Base-by-base conservation (phyloP, 1,139 yeast species). In the Debaryomyces nepalensis region DNA sequence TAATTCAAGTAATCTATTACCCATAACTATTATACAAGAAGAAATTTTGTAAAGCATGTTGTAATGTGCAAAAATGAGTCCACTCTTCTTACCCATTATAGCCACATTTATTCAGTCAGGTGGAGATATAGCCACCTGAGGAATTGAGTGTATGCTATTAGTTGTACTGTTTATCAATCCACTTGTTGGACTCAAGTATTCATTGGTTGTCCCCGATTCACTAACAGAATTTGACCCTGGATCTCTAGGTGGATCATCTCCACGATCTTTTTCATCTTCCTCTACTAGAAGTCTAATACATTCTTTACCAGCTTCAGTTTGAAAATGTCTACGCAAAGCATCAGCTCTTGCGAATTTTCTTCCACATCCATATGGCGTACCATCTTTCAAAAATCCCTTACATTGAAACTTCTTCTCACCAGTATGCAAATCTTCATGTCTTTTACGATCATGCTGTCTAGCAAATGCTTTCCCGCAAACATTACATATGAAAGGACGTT, bases 381-480 rank as follows among this genome's bases (percentile, higher is more conserved):
- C 88, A 58, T 78, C 84, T 44, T 79, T 77, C 44, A 88, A 66
- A 7, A 68, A 63, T 0, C 98, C 98, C 47, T 77, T 76, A 64
- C 99, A 93, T 50, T 84, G 89, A 59, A 80, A 93, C 57, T 86
- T 79, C 70, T 89, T 91, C 61, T 87, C 93, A 3, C 98, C 98
- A 5, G 90, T 75, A 61, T 93, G 99, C 45, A 93, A 71, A 48
- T 89, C 96, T 59, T 91, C 97, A 59, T 93, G 99, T 33, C 99
- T 76, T 59, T 89, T 90, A 32, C 96, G 71, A 64, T 93, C 99
- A 58, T 93, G 98, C 58, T 90, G 97, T 45, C 99, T 71, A 0
- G 98, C 97, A 75, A 93, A 93, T 3, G 97, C 93, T 63, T 90
- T 89, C 6, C 95, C 95, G 66, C 99, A 93, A 5, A 85, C 79